Conservation (phyloP, 2,329 filamentous ascomycete genomes). For the Colletotrichum limetticola region DNA sequence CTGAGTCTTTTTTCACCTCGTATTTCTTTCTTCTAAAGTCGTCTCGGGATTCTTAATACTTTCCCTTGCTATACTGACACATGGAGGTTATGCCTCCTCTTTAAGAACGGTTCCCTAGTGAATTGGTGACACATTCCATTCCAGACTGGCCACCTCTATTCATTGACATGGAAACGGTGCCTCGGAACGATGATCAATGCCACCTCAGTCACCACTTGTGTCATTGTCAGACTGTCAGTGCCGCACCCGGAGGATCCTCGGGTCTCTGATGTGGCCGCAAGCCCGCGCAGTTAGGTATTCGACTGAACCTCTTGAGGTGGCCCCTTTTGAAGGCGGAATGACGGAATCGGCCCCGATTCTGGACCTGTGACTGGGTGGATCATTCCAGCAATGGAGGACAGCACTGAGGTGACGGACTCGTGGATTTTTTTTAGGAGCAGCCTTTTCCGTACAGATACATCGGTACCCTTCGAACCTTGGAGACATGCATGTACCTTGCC, state of each 20-base stretch:
- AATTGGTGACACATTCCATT: background rate
- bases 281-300: slow-evolving; percentile 2
- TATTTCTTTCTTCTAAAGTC: background rate
- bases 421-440: slow-evolving; percentile 18
- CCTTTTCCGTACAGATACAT: background rate
- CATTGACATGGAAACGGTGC: background rate
- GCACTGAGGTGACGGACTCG: slow-evolving; percentile 18
- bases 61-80: no score
- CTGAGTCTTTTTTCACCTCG: background rate
- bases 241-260: slow-evolving; percentile 11
- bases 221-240: background rate
- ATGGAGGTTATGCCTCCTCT: background rate
- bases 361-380: slow-evolving; percentile 21
- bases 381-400: slow-evolving; percentile 10
- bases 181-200: background rate
- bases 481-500: background rate
- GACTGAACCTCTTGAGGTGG: background rate
- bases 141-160: background rate
- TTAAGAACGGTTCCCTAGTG: background rate
- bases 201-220: no score
- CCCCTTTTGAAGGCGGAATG: slow-evolving; percentile 33
- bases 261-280: slow-evolving; percentile 10
- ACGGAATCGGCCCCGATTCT: slow-evolving; percentile 25
- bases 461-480: background rate
- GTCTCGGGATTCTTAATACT: background rate